Base-by-base conservation (phyloP, 768 basidiomycete species). In the Pleurotus platypus region DNA sequence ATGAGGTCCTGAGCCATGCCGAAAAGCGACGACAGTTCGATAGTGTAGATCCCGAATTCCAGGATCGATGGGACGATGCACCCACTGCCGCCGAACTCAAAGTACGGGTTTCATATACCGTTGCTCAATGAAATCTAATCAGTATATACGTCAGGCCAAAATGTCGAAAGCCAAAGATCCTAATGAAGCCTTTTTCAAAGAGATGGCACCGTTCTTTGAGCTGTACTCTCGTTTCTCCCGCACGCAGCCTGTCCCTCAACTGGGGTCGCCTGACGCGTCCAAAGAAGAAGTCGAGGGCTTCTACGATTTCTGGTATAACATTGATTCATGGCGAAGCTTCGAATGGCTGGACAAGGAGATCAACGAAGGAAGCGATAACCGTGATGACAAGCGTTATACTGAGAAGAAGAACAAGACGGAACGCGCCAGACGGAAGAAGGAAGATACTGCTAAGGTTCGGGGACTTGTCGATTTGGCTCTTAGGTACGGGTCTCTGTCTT, bases 231-330 rank as follows among this genome's bases (percentile, higher is more conserved):
- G 95, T 37, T 99, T 99, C 82, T 94, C 93, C 63, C 87, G 86
- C 63, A 76, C 69, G 55, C 82, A 90, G 68, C 94, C 94, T 11
- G 92, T 94, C 5, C 95, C 93, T 5, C 70, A 78, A 58, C 82
- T 99, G 24, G 96, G 95, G 8, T 72, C 71, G 26, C 72, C 80
- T 58, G 80, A 90, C 46, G 83, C 87, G 18, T 69, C 85, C 57
- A 96, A 97, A 72, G 81, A 83, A 62, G 82, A 84, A 56, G 95
- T 98, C 55, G 92, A 96, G 70, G 80, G 75, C 5, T 98, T 99
- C 80, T 99, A 99, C 78, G 90, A 98, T 72, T 97, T 96, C 73
- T 99, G 94, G 94, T 98, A 99, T 81, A 96, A 95, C 81, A 96
- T 99, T 73, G 96, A 98, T 72, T 92, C 89, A 63, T 99, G 96